A percentile compares a stretch with the other conserved stretches of the same genome.
Conservation (phyloP, 2,329 filamentous ascomycete genomes). For the Mycosphaerella sp. region DNA sequence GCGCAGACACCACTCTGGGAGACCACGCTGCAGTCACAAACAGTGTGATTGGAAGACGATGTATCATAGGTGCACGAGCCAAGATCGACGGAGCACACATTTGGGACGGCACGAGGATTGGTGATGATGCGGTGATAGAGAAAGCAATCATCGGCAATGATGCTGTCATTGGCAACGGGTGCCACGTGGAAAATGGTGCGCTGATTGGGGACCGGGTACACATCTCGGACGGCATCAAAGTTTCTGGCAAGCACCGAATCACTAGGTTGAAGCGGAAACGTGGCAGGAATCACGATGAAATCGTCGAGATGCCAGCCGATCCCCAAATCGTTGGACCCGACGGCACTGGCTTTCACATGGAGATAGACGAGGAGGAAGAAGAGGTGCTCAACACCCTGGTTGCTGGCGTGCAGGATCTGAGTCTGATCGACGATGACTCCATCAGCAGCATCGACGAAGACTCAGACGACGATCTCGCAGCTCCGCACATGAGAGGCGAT, state of each 20-base stretch:
- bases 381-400: conserved; percentile 41
- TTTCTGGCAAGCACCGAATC: conserved; percentile 40
- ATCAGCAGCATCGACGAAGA: conserved; percentile 55
- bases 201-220: conserved; percentile 73
- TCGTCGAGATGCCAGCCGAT: conserved; percentile 38
- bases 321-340: conserved; percentile 50
- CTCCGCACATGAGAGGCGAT: conserved; percentile 37
- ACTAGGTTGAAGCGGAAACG: conserved; percentile 43
- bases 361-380: conserved; percentile 59
- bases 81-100: conserved; percentile 72
- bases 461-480: conserved; percentile 37
- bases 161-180: conserved; percentile 63
- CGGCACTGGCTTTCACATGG: conserved; percentile 54
- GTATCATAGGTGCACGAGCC: conserved; percentile 80
- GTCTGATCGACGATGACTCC: conserved; percentile 46
- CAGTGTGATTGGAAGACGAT: conserved; percentile 76
- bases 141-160: conserved; percentile 71
- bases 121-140: conserved; percentile 63
- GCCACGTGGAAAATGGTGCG: conserved; percentile 62
- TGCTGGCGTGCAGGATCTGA: conserved; percentile 39
- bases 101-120: conserved; percentile 77
- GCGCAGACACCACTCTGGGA: conserved; percentile 67
- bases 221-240: conserved; percentile 55
- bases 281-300: conserved; percentile 38
- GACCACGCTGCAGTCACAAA: conserved; percentile 63